phyloP scores from a whole-genome alignment of 441 rosid species.

The Erodium moschatum region DNA sequence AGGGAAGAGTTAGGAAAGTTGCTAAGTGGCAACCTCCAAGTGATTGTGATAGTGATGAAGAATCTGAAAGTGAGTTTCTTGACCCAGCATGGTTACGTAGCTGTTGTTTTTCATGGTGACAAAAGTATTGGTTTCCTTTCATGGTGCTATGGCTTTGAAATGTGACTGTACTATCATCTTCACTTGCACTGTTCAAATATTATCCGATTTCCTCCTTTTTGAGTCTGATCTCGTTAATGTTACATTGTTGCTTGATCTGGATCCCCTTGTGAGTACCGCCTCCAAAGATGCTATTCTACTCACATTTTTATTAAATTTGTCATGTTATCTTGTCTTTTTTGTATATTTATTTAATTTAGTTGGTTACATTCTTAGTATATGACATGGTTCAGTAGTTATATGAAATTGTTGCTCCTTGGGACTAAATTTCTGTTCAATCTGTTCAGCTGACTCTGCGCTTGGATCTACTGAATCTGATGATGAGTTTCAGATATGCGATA shows the following conservation, averaged over 20 bases:
- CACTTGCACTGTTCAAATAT: not conserved
- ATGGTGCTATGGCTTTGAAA: slow-evolving; percentile 10
- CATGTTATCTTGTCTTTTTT: not conserved
- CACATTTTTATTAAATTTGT: not conserved
- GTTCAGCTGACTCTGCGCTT: slow-evolving; percentile 76
- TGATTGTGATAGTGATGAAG: slow-evolving; percentile 81
- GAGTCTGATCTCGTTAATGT: not conserved
- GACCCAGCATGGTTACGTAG: slow-evolving; percentile 16
- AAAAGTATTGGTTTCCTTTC: not conserved
- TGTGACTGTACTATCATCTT: not conserved
- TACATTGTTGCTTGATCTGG: slow-evolving; percentile 4
- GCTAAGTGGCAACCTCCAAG: slow-evolving; percentile 85
- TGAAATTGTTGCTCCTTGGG: not conserved
- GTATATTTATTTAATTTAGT: not conserved
- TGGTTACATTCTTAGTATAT: not conserved
- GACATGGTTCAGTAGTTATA: not conserved
- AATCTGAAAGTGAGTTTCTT: slow-evolving; percentile 63
- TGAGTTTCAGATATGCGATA: slow-evolving; percentile 94
- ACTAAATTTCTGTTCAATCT: slow-evolving; percentile 18
- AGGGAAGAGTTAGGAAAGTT: slow-evolving; percentile 93
- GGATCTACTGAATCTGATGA: slow-evolving; percentile 92
- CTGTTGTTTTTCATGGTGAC: slow-evolving; percentile 13
- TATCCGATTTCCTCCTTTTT: not conserved
- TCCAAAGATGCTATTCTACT: not conserved
- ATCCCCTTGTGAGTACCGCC: not conserved